Percentiles rank a stretch among this genome's conserved stretches.
These are phyloP conservation scores for Austroboletus novae-zelandiae DNA, from an alignment of 1,284 basidiomycete genomes.

Conservation along the genomic window DNA sequence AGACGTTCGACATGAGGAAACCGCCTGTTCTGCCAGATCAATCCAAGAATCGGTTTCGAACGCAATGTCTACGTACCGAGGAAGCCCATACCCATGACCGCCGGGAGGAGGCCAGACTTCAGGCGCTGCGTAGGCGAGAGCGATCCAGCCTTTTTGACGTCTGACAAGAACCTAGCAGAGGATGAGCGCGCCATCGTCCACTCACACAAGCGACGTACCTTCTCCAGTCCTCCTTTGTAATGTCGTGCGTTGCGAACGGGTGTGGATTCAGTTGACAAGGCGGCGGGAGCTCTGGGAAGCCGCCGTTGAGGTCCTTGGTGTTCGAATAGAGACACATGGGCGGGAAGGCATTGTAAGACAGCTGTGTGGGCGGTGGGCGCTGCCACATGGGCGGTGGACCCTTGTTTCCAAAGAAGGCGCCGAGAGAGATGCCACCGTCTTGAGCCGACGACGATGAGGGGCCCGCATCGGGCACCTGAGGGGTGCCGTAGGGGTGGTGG, in stretches of 20 bases:
- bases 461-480: neutral
- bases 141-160: slow-evolving; percentile 26
- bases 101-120: slow-evolving; percentile 25
- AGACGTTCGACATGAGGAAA: slow-evolving; percentile 19
- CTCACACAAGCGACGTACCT: slow-evolving; percentile 13
- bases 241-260: slow-evolving; percentile 31
- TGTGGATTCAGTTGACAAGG: slow-evolving; percentile 24
- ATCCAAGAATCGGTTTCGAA: neutral
- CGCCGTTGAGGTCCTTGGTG: slow-evolving; percentile 10
- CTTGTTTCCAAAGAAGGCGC: slow-evolving; percentile 26
- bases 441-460: neutral
- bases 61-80: slow-evolving; percentile 11
- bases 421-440: slow-evolving; percentile 14
- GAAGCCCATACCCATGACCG: slow-evolving; percentile 20
- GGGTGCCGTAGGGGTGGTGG: neutral
- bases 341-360: slow-evolving; percentile 25
- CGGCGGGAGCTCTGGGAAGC: slow-evolving; percentile 32
- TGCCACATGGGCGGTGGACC: slow-evolving; percentile 29
- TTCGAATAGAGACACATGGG: slow-evolving; percentile 33
- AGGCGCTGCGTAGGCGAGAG: slow-evolving; percentile 29
- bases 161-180: slow-evolving; percentile 22
- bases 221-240: slow-evolving; percentile 33
- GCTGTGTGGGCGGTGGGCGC: slow-evolving; percentile 14
- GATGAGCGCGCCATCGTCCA: neutral
- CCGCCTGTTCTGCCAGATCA: slow-evolving; percentile 16